Evolutionary conservation across 129 eudicot species (phyloP), one percentile per base, ranked within the genome.

Genomic region (Scalesia atractyloides): DNA sequence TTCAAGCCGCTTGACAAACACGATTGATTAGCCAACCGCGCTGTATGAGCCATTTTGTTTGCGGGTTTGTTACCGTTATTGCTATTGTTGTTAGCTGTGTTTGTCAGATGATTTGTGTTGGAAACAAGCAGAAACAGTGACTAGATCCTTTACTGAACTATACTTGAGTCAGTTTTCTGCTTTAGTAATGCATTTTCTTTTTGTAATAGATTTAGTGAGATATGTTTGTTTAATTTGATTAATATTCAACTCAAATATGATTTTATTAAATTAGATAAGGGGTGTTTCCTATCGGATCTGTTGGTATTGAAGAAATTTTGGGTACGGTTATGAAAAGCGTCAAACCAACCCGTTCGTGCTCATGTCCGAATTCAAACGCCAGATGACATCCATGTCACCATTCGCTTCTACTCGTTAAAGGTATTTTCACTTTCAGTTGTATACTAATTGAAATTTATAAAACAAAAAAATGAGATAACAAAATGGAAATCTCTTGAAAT

Each of bases 1-100:
- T 78, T 78, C 73, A 78, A 78, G 73, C 67, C 82, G 20, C 61
- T 78, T 64, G 77, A 78, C 68, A 78, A 78, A 71, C 77, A 78
- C 6, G 68, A 78, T 41, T 78, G 67, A 78, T 41, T 78, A 78
- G 77, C 63, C 54, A 24, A 59, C 20, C 51, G 46, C 54, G 12
- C 24, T 33, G 24, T 16, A 8, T 0, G 66, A 48, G 70, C 46
- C 17, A 5, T 34, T 76, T 57, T 46, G 61, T 69, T 54, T 3
- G 43, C 34, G 33, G 33, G 22, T 13, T 51, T 69, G 73, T 11
- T 30, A 47, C 14, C 24, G 47, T 5, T 30, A 46, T 61, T 63
- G 54, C 26, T 34, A 37, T 47, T 68, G 66, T 71, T 71, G 66
- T 71, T 71, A 77, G 49, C 39, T 69, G 58, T 46, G 57, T 24